Base-by-base conservation (phyloP, 257 asterid species). In the Solanum stenotomum region DNA sequence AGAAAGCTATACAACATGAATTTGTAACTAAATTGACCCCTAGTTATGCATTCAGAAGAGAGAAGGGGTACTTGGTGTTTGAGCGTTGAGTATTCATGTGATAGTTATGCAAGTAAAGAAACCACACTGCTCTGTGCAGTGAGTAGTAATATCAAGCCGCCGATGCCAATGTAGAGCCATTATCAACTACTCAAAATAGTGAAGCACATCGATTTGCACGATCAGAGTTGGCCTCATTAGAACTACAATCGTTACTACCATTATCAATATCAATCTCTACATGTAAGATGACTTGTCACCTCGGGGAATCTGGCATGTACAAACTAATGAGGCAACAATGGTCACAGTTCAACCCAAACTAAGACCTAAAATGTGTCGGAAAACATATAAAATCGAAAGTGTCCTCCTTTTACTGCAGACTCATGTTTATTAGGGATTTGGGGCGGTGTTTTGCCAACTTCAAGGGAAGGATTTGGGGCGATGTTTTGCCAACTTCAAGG, bases 261-360 rank as follows among this genome's bases (percentile, higher is more conserved):
- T 95, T 95, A 56, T 94, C 97, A 87, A 95, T 94, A 87, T 96
- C 99, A 90, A 97, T 98, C 93, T 94, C 93, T 95, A 95, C 98
- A 35, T 92, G 10, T 52, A 52, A 52, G 23, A 52, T 18, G 63
- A 16, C 23, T 16, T 52, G 23, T 52, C 23, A 52, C 63, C 63
- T 18, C 9, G 4, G 63, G 23, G 23, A 52, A 52, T 49, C 8
- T 49, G 3, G 22, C 59, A 49, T 52, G 63, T 52, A 6, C 63
- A 16, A 52, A 52, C 63, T 52, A 52, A 52, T 52, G 23, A 52
- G 63, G 63, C 63, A 5, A 16, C 10, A 52, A 52, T 16, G 63
- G 10, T 52, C 63, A 16, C 4, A 52, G 1, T 52, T 52, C 63
- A 52, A 52, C 63, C 63, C 23, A 16, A 52, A 52, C 63, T 52